Evolutionary conservation across 2,329 filamentous ascomycete genomes (phyloP).

Genomic region (Endoconidiophora laricicola): DNA sequence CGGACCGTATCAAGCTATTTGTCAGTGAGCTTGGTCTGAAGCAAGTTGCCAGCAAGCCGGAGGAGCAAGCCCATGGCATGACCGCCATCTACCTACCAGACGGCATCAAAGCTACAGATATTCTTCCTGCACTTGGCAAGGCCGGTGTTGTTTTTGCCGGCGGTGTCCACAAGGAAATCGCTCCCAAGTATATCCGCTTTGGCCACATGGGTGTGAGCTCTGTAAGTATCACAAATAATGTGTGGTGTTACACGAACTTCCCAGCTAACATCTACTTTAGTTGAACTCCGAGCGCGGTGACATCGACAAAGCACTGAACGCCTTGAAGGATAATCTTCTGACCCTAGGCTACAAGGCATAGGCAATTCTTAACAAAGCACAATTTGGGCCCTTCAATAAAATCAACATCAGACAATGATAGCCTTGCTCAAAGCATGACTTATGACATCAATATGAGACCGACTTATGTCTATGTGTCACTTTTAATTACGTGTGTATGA

Average conservation of each 20-base stretch:
- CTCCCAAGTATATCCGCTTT: slow-evolving; percentile 81
- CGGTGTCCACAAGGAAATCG: slow-evolving; percentile 91
- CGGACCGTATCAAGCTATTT: slow-evolving; percentile 73
- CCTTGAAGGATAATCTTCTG: slow-evolving; percentile 54
- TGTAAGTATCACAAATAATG: slow-evolving; percentile 27
- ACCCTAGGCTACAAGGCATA: slow-evolving; percentile 47
- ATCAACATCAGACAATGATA: too few relatives aligned
- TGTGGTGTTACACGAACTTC: slow-evolving; percentile 9
- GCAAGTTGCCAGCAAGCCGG: slow-evolving; percentile 68
- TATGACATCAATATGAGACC: too few relatives aligned
- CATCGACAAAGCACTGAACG: slow-evolving; percentile 67
- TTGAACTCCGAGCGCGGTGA: slow-evolving; percentile 65
- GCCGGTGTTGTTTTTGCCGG: slow-evolving; percentile 89
- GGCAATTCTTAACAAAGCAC: not conserved
- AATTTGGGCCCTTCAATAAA: too few relatives aligned
- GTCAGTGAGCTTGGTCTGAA: slow-evolving; percentile 67
- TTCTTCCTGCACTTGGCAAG: slow-evolving; percentile 70
- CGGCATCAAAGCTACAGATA: slow-evolving; percentile 58
- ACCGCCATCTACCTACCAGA: slow-evolving; percentile 93
- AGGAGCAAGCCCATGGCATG: slow-evolving; percentile 94
- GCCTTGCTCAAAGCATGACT: too few relatives aligned
- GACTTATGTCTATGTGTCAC: too few relatives aligned
- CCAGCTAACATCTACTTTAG: slow-evolving; percentile 21
- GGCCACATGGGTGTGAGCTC: slow-evolving; percentile 96
- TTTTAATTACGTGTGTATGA: too few relatives aligned